Conservation (phyloP, 495 filamentous ascomycete genomes). For the Entonaema liquescens region DNA sequence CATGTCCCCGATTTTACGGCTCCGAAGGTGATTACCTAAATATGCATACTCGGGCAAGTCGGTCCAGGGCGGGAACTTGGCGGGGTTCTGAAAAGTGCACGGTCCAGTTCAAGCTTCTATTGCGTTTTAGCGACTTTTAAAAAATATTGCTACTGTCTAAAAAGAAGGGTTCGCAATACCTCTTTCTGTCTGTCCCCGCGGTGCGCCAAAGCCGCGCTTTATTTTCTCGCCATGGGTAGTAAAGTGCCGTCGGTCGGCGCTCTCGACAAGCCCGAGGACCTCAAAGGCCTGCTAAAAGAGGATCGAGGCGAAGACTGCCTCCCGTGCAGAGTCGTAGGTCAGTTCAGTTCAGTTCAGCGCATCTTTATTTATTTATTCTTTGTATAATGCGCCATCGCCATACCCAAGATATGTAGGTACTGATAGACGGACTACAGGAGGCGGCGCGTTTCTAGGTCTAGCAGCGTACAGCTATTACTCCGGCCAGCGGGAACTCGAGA, state of each 20-base stretch:
- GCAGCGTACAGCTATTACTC: constrained; percentile 87
- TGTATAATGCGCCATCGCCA: too few species aligned
- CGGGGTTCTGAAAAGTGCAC: constrained; percentile 4
- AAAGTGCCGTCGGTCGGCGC: constrained; percentile 49
- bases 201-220: background rate
- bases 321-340: constrained; percentile 74
- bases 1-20: constrained; percentile 14
- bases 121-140: background rate
- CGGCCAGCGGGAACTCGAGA: constrained; percentile 76
- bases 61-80: background rate
- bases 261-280: constrained; percentile 61
- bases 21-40: background rate
- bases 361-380: background rate
- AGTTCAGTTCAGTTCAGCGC: constrained; percentile 36
- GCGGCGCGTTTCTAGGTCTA: constrained; percentile 86
- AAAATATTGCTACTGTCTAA: constrained; percentile 1
- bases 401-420: background rate
- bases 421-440: constrained; percentile 61
- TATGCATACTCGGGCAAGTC: background rate
- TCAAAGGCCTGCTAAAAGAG: constrained; percentile 64
- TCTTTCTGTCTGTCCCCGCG: background rate
- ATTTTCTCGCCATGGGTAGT: constrained; percentile 48
- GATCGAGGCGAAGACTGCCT: constrained; percentile 75
- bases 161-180: background rate
- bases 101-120: background rate